phyloP scores from a whole-genome alignment of 352 stramenopile species.

The Globisporangium apiculatum region DNA sequence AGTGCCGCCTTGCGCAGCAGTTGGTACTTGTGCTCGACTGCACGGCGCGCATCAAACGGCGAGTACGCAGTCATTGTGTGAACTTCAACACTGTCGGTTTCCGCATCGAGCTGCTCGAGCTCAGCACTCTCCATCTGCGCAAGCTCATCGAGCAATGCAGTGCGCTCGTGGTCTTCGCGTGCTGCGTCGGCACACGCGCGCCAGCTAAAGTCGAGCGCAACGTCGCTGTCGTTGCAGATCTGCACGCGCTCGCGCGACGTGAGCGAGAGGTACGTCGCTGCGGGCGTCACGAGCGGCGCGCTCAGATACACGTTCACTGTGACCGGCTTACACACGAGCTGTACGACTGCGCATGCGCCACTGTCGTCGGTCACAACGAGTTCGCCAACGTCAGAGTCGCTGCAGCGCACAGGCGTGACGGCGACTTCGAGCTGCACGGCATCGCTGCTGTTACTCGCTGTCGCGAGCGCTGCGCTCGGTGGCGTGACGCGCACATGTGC shows the following conservation, averaged over 20 bases:
- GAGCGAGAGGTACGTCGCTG: constrained; percentile 89
- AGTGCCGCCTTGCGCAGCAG: constrained; percentile 84
- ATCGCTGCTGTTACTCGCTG: constrained; percentile 28
- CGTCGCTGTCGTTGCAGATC: constrained; percentile 91
- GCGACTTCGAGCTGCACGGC: constrained; percentile 77
- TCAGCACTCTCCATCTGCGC: constrained; percentile 70
- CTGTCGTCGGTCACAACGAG: constrained; percentile 80
- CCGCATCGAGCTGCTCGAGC: constrained; percentile 38
- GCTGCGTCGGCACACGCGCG: constrained; percentile 76
- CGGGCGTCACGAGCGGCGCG: constrained; percentile 74
- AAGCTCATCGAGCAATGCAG: constrained; percentile 79
- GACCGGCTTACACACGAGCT: constrained; percentile 58
- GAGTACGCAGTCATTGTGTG: constrained; percentile 18
- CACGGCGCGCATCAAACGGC: constrained; percentile 51
- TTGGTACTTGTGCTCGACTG: constrained; percentile 89
- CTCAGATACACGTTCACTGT: constrained; percentile 91
- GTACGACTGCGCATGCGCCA: constrained; percentile 66
- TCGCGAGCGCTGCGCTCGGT: constrained; percentile 37
- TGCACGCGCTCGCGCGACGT: constrained; percentile 86
- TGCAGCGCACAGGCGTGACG: constrained; percentile 32
- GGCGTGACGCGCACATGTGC: constrained; percentile 62
- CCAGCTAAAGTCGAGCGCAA: constrained; percentile 90
- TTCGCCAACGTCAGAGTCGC: constrained; percentile 32
- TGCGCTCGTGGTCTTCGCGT: constrained; percentile 80
- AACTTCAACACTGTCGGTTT: neutral